These are phyloP conservation scores for Penicillium sp. DNA, from an alignment of 2,329 filamentous ascomycete genomes.

Conservation along the genomic window DNA sequence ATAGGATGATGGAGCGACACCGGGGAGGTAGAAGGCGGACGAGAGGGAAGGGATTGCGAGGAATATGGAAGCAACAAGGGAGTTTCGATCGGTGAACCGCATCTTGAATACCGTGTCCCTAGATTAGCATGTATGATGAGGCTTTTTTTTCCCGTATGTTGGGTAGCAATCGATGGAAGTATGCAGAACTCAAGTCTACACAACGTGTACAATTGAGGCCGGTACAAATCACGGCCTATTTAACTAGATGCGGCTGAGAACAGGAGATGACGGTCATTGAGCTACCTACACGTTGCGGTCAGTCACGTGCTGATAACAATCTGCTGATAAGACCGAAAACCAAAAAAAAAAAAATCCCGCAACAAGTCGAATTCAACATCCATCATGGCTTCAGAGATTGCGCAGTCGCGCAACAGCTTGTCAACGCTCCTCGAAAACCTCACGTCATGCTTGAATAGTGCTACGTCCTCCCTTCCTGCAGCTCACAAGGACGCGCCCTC, in stretches of 20 bases:
- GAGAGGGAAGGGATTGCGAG: constrained; percentile 36
- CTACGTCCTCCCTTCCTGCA: constrained; percentile 37
- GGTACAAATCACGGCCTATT: not conserved
- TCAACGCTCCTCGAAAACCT: constrained; percentile 36
- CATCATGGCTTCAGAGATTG: constrained; percentile 27
- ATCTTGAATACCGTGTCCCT: constrained; percentile 29
- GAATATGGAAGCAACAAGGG: constrained; percentile 32
- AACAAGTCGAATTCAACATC: not conserved
- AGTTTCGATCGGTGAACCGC: constrained; percentile 33
- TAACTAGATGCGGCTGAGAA: not conserved
- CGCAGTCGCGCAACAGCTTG: constrained; percentile 27
- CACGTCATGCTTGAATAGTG: constrained; percentile 35
- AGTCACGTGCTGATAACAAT: constrained; percentile 1
- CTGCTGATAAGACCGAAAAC: constrained; percentile 10
- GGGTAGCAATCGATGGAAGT: not conserved
- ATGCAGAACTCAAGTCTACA: not conserved
- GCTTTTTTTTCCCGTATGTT: not conserved
- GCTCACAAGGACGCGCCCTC: constrained; percentile 43
- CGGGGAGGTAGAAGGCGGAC: constrained; percentile 90
- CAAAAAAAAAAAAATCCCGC: constrained; percentile 5
- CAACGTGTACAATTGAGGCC: not conserved
- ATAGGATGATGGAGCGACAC: constrained; percentile 93
- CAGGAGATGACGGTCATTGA: constrained; percentile 5
- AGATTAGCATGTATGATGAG: constrained; percentile 13
- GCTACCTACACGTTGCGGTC: constrained; percentile 7